Evolutionary conservation across 2,329 filamentous ascomycete genomes (phyloP), one percentile per base, ranked within the genome.

Genomic region (Verticillium albo-atrum): DNA sequence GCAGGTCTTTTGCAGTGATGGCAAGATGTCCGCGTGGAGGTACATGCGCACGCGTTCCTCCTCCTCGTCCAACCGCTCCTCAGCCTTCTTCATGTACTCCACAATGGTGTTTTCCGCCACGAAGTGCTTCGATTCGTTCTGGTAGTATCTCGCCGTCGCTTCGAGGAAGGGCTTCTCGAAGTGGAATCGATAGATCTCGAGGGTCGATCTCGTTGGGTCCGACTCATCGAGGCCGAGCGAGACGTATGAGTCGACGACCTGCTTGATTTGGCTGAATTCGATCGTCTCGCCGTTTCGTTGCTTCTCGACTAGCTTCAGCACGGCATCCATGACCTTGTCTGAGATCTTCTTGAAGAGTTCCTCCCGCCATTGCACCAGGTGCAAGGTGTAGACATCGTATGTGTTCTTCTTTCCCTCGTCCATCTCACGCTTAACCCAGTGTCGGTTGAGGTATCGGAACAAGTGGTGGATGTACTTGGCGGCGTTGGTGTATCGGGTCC

Each of bases 61-160:
- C 75, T 99, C 95, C 75, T 99, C 95, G 7, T 91, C 86, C 62
- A 99, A 77, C 32, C 95, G 88, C 50, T 86, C 77, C 76, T 98
- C 94, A 1, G 95, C 96, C 83, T 99, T 99, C 82, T 98, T 98
- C 95, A 99, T 98, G 77, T 98, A 99, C 71, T 99, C 95, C 34
- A 99, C 93, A 4, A 99, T 92, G 64, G 90, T 96, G 73, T 99
- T 99, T 74, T 98, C 94, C 12, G 92, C 91, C 34, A 99, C 87
- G 71, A 99, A 99, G 64, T 92, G 89, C 68, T 92, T 91, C 23
- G 95, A 98, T 74, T 99, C 96, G 53, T 89, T 88, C 67, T 92
- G 83, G 74, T 99, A 99, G 77, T 97, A 99, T 30, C 82, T 78
- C 67, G 85, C 86, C 10, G 95, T 99, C 3, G 92, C 91, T 6